Evolutionary conservation across 2,329 filamentous ascomycete genomes (phyloP).

Genomic region (Aspergillus luchuensis): DNA sequence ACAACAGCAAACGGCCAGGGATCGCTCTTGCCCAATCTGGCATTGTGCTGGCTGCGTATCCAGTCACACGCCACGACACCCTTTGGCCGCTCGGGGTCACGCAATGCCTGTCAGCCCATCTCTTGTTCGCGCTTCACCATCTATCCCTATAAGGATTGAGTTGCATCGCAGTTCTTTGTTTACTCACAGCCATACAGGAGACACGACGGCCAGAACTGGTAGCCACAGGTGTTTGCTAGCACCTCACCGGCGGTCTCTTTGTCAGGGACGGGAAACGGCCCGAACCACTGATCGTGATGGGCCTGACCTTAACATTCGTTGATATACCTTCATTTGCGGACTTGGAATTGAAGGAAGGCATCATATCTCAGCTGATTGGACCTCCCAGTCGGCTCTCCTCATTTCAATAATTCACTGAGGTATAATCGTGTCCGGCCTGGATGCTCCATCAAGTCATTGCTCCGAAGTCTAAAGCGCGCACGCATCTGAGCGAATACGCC

Average conservation of each 20-base stretch:
- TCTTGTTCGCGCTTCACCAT: conserved; percentile 50
- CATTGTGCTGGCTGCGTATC: neutral
- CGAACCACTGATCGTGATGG: conserved; percentile 26
- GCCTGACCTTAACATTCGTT: conserved; percentile 21
- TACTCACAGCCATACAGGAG: conserved; percentile 25
- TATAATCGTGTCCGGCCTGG: no score
- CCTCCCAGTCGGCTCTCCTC: no score
- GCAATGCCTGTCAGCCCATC: conserved; percentile 34
- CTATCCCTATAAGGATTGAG: conserved; percentile 37
- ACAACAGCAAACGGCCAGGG: neutral
- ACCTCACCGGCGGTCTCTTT: conserved; percentile 22
- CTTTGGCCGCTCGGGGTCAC: conserved; percentile 24
- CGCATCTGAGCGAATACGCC: conserved; percentile 19
- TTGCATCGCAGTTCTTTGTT: neutral
- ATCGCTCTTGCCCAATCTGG: neutral
- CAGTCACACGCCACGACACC: neutral
- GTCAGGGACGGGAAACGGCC: conserved; percentile 26
- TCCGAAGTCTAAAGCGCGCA: neutral
- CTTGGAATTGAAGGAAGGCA: no score
- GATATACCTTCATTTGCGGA: no score
- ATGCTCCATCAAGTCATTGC: no score
- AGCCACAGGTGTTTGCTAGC: conserved; percentile 11
- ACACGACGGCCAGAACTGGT: conserved; percentile 18
- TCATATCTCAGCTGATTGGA: no score
- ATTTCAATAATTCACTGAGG: no score